phyloP scores from a whole-genome alignment of 257 asterid genomes.

The Solanum lycopersicoides region DNA sequence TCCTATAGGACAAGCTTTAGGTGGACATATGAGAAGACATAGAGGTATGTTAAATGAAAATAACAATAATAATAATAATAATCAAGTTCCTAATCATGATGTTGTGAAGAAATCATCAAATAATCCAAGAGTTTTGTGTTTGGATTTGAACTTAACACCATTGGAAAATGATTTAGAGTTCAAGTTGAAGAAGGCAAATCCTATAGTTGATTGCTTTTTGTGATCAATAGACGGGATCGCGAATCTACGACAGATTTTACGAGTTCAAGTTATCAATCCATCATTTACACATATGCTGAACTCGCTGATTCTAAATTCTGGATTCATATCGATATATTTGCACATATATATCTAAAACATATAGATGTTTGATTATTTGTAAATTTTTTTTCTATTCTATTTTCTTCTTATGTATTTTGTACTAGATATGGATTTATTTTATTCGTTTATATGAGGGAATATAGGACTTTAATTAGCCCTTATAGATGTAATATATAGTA shows the following conservation, averaged over 20 bases:
- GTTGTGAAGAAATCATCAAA: constrained; percentile 40
- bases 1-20: constrained; percentile 31
- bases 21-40: constrained; percentile 71
- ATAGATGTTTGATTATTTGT: neutral
- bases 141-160: constrained; percentile 66
- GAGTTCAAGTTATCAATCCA: neutral
- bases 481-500: neutral
- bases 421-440: neutral
- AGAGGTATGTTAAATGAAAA: constrained; percentile 15
- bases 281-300: neutral
- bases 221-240: neutral
- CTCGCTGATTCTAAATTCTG: neutral
- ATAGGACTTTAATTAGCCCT: neutral
- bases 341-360: neutral
- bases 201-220: constrained; percentile 11
- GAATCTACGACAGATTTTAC: neutral
- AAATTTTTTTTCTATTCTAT: neutral
- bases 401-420: neutral
- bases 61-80: neutral
- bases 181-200: constrained; percentile 18
- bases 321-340: neutral
- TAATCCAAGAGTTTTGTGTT: constrained; percentile 32
- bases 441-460: neutral
- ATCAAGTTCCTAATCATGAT: constrained; percentile 10
- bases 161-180: constrained; percentile 32